Conservation (phyloP, 176 grass and related monocot genomes). For the Eleusine coracana region DNA sequence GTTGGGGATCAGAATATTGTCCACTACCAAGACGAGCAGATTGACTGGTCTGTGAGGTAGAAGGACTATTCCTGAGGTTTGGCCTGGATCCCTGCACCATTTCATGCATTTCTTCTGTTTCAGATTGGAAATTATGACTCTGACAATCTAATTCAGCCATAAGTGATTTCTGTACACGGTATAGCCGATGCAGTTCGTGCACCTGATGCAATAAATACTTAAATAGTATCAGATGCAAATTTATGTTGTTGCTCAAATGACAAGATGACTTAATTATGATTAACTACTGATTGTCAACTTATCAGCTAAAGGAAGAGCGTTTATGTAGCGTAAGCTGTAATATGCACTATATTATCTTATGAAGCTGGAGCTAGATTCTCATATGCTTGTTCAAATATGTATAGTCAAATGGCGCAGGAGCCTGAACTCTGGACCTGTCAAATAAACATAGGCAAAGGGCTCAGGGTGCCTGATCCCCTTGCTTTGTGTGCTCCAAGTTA, state of each 20-base stretch:
- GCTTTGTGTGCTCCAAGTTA: background rate
- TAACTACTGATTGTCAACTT: constrained; percentile 21
- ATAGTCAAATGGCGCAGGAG: background rate
- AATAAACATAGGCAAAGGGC: background rate
- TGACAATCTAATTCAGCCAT: constrained; percentile 56
- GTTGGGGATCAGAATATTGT: constrained; percentile 21
- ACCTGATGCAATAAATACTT: constrained; percentile 55
- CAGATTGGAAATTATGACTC: constrained; percentile 42
- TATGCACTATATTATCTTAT: constrained; percentile 19
- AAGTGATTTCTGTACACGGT: constrained; percentile 69
- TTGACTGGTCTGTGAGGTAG: constrained; percentile 52
- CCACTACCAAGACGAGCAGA: constrained; percentile 35
- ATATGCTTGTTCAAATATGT: constrained; percentile 24
- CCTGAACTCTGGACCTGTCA: constrained; percentile 5
- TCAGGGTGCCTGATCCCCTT: constrained; percentile 1
- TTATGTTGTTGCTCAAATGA: background rate
- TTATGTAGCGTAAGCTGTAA: constrained; percentile 23
- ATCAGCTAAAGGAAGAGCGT: constrained; percentile 10
- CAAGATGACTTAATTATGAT: constrained; percentile 5
- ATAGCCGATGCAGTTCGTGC: constrained; percentile 72
- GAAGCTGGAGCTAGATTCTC: constrained; percentile 1
- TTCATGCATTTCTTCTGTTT: constrained; percentile 51
- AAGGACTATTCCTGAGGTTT: constrained; percentile 52
- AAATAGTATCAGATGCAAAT: constrained; percentile 20
- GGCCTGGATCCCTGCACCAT: constrained; percentile 32